A percentile compares a stretch with the other conserved stretches of the same genome.
Evolutionary conservation across 768 basidiomycete species (phyloP).

Genomic region (Boletus rubescentipes): DNA sequence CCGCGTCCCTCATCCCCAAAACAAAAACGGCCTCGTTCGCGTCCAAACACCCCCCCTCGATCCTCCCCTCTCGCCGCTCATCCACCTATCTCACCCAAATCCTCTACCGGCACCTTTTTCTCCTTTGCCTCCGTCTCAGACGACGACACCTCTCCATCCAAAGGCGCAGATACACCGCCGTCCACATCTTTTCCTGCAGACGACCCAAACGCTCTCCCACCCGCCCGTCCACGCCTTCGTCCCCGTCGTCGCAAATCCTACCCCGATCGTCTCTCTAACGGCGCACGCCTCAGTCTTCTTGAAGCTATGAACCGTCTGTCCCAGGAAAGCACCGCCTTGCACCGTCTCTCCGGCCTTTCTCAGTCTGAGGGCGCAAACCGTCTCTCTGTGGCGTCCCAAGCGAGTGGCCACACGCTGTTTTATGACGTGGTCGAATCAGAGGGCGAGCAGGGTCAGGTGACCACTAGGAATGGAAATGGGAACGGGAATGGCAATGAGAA

Average conservation of each 20-base stretch:
- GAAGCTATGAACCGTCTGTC: constrained; percentile 29
- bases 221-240: constrained; percentile 16
- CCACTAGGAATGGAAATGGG: not conserved
- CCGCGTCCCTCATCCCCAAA: constrained; percentile 3
- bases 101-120: constrained; percentile 27
- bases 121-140: constrained; percentile 21
- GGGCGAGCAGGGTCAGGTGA: not conserved
- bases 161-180: too few species aligned
- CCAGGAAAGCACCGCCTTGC: constrained; percentile 9
- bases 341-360: constrained; percentile 5
- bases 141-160: constrained; percentile 8
- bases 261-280: constrained; percentile 24
- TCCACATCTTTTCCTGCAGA: too few species aligned
- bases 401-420: constrained; percentile 29
- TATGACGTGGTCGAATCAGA: constrained; percentile 20
- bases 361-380: constrained; percentile 14
- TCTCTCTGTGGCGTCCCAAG: constrained; percentile 23
- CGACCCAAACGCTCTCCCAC: not conserved
- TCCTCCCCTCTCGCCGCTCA: constrained; percentile 11
- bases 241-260: constrained; percentile 22
- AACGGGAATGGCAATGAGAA: not conserved
- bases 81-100: constrained; percentile 26
- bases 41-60: constrained; percentile 18
- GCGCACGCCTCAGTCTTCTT: constrained; percentile 25
- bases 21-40: constrained; percentile 16